Percentiles rank a stretch among this genome's conserved stretches.
These are phyloP conservation scores for Pythium dissimile DNA, from an alignment of 352 stramenopile species.

Conservation along the genomic window DNA sequence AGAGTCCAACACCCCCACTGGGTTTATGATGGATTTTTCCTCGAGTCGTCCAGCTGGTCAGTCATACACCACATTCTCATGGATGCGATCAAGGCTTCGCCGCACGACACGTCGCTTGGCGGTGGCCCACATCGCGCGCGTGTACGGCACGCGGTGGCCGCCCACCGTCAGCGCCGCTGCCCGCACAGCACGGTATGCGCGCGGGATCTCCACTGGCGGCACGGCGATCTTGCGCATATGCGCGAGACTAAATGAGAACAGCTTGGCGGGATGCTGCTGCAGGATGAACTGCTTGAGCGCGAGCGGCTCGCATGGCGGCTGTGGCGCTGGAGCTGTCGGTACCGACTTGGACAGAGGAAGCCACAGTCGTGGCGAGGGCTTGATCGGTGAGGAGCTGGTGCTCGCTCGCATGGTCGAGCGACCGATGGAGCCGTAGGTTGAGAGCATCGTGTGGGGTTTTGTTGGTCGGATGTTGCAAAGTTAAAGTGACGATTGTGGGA, in stretches of 20 bases:
- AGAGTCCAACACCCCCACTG: too few species aligned
- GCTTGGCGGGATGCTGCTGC: constrained; percentile 36
- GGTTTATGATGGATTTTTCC: too few species aligned
- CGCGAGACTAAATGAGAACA: constrained; percentile 45
- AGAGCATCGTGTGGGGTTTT: too few species aligned
- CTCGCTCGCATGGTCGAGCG: too few species aligned
- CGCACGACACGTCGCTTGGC: constrained; percentile 27
- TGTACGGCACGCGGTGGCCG: constrained; percentile 45
- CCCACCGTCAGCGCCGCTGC: constrained; percentile 34
- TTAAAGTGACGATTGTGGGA: too few species aligned
- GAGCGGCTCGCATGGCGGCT: constrained; percentile 34
- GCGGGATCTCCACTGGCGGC: constrained; percentile 47
- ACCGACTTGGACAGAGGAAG: too few species aligned
- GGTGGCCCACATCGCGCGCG: constrained; percentile 43
- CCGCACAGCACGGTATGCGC: constrained; percentile 31
- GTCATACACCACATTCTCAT: constrained; percentile 42
- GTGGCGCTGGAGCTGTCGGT: neutral
- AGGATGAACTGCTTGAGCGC: constrained; percentile 51
- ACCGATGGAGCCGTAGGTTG: too few species aligned
- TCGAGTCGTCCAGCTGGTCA: too few species aligned
- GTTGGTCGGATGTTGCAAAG: too few species aligned
- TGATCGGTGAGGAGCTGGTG: too few species aligned
- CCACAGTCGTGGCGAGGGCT: too few species aligned
- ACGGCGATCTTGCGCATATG: constrained; percentile 45
- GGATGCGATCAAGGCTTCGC: constrained; percentile 37